Evolutionary conservation across 2,329 filamentous ascomycete species (phyloP), one percentile per base, ranked within the genome.

Genomic region (Colletotrichum trifolii): DNA sequence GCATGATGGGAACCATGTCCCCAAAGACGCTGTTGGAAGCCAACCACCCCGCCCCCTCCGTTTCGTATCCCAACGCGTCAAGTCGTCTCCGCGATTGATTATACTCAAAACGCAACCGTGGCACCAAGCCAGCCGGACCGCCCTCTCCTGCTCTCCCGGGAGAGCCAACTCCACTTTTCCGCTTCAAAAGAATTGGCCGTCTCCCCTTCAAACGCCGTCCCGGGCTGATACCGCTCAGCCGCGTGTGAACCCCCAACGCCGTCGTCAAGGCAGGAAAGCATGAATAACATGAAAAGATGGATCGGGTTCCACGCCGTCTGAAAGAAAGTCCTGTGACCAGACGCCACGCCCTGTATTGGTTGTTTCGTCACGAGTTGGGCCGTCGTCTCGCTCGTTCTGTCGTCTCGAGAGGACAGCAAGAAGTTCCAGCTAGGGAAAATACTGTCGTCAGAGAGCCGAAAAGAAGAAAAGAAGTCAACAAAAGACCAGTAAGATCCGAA

Each of bases 401-500:
- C 59, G 33, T 52, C 53, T 53, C 47, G 38, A 50, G 25, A 25
- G 25, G 63, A 66, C 63, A 63, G 52, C 58, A 66, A 33, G 63
- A 15, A 38, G 35, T 54, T 57, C 58, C 58, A 66, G 40, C 53
- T 48, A 42, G 38, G 59, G 63, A 63, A 46, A 62, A 53, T 57
- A 58, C 63, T 36, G 53, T 56, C 58, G n/a, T 63, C 63, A 63
- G 59, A 66, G 65, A 49, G 50, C 49, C 60, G 52, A 60, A 53
- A 52, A 60, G 38, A 66, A 66, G 55, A 65, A 64, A 63, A 66
- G 45, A 66, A 65, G 43, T 60, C 64, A 65, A 65, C 64, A 66
- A 54, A 65, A 66, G 60, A 60, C 60, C 60, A 54, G 39, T 50
- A 60, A 66, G 59, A 66, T 63, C 63, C 59, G 60, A 52, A 38